Conservation (phyloP, 108 stramenopile genomes). For the Cyclostephanos invisitatus region DNA sequence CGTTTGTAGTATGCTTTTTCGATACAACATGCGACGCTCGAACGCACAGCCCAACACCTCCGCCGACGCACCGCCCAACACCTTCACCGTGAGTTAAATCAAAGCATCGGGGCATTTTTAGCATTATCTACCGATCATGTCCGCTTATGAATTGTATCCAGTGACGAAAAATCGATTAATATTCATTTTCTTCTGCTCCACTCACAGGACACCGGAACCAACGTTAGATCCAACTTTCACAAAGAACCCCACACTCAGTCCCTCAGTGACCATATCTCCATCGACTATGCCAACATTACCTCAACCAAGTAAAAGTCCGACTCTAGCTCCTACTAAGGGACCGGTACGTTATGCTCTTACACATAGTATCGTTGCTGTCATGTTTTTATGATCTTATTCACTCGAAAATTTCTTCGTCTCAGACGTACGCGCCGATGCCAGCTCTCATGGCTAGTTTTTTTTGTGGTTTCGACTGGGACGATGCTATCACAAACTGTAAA, state of each 20-base stretch:
- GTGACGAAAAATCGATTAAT: neutral
- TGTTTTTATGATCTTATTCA: neutral
- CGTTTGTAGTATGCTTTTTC: slow-evolving; percentile 26
- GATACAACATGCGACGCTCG: slow-evolving; percentile 32
- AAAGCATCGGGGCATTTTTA: neutral
- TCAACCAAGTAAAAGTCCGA: slow-evolving; percentile 30
- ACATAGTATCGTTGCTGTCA: neutral
- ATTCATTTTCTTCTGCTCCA: neutral
- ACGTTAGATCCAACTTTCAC: slow-evolving; percentile 12
- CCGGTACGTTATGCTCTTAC: slow-evolving; percentile 17
- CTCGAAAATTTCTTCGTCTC: neutral
- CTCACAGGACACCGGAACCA: neutral
- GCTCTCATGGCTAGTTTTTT: slow-evolving; percentile 25
- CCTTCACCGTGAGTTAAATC: slow-evolving; percentile 12
- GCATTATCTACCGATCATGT: neutral
- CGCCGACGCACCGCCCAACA: neutral
- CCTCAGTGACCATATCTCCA: slow-evolving; percentile 10
- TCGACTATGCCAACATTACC: slow-evolving; percentile 13
- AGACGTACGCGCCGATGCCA: slow-evolving; percentile 41
- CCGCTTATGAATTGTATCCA: too few species aligned
- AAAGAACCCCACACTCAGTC: slow-evolving; percentile 4
- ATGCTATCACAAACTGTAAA: slow-evolving; percentile 12
- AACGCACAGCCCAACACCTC: slow-evolving; percentile 29
- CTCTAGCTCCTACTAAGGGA: slow-evolving; percentile 26
- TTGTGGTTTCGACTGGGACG: slow-evolving; percentile 17